phyloP scores from a whole-genome alignment of 2,329 filamentous ascomycete species.

The Geosmithia putterillii region DNA sequence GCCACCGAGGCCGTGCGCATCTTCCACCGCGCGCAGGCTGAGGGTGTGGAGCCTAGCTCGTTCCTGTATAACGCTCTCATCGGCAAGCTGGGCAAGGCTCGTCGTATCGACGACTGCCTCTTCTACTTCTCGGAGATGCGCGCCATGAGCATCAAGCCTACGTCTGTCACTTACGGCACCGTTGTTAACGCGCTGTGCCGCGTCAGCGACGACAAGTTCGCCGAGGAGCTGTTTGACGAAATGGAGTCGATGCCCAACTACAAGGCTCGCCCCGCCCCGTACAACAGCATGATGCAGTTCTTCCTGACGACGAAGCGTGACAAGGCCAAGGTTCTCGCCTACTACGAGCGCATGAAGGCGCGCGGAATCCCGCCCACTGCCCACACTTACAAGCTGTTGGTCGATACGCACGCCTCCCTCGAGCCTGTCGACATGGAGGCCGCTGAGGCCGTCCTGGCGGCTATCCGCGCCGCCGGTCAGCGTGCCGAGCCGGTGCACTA shows the following conservation, averaged over 20 bases:
- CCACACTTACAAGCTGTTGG: constrained; percentile 94
- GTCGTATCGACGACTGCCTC: constrained; percentile 93
- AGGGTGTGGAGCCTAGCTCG: constrained; percentile 90
- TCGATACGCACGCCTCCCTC: constrained; percentile 88
- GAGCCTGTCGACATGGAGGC: constrained; percentile 83
- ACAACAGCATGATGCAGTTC: constrained; percentile 99
- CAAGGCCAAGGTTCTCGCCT: constrained; percentile 81
- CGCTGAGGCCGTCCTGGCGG: constrained; percentile 70
- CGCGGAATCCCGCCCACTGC: constrained; percentile 82
- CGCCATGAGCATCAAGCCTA: constrained; percentile 80
- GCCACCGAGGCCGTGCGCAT: constrained; percentile 95
- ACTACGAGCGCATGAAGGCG: constrained; percentile 88
- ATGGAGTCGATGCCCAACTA: constrained; percentile 99
- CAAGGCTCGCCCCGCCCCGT: constrained; percentile 91
- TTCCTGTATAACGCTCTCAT: constrained; percentile 98
- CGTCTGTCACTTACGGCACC: constrained; percentile 94
- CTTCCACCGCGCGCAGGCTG: constrained; percentile 84
- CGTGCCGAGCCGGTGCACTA: constrained; percentile 88
- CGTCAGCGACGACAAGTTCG: constrained; percentile 94
- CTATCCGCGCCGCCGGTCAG: constrained; percentile 63
- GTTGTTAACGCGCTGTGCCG: constrained; percentile 96
- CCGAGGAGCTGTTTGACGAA: constrained; percentile 95
- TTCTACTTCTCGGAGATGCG: constrained; percentile 99
- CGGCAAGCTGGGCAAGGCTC: constrained; percentile 94
- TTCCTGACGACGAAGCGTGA: constrained; percentile 97